A percentile compares a stretch with the other conserved stretches of the same genome.
These are phyloP conservation scores for Clohesyomyces aquaticus DNA, from an alignment of 495 filamentous ascomycete genomes.

Conservation along the genomic window DNA sequence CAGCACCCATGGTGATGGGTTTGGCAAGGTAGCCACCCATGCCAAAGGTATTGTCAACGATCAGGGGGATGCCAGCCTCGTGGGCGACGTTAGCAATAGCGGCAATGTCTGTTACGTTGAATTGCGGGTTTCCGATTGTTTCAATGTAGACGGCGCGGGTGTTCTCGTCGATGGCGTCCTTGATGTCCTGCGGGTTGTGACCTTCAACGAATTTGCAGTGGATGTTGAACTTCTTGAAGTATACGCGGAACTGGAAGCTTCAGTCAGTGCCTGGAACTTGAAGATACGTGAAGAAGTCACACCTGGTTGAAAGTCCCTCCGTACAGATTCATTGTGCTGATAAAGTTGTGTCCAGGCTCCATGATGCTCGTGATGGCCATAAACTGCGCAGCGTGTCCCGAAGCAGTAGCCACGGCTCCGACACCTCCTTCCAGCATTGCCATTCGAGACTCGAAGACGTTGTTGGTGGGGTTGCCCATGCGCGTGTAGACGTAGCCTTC, in stretches of 20 bases:
- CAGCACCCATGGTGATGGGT: constrained; percentile 50
- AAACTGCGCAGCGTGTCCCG: constrained; percentile 50
- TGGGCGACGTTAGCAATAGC: constrained; percentile 50
- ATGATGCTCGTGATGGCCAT: constrained; percentile 51
- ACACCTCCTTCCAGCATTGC: constrained; percentile 51
- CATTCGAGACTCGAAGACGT: constrained; percentile 51
- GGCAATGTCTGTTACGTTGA: constrained; percentile 50
- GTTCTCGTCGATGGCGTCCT: constrained; percentile 49
- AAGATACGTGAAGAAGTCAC: not conserved
- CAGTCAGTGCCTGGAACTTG: not conserved
- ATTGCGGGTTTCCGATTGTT: constrained; percentile 52
- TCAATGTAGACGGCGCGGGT: constrained; percentile 51
- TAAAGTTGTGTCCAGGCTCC: constrained; percentile 51
- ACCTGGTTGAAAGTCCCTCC: constrained; percentile 51
- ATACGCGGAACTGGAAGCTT: constrained; percentile 44
- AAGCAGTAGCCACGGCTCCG: constrained; percentile 51
- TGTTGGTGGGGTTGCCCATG: constrained; percentile 52
- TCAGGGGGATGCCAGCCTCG: constrained; percentile 49
- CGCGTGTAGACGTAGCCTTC: constrained; percentile 53
- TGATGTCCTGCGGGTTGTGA: constrained; percentile 47
- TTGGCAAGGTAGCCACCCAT: constrained; percentile 51
- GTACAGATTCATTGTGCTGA: constrained; percentile 50
- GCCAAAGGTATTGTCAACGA: constrained; percentile 53
- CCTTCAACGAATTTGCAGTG: constrained; percentile 50
- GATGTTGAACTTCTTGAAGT: constrained; percentile 51